Evolutionary conservation across 2,329 filamentous ascomycete genomes (phyloP).

Genomic region (Hymenoscyphus occultus): DNA sequence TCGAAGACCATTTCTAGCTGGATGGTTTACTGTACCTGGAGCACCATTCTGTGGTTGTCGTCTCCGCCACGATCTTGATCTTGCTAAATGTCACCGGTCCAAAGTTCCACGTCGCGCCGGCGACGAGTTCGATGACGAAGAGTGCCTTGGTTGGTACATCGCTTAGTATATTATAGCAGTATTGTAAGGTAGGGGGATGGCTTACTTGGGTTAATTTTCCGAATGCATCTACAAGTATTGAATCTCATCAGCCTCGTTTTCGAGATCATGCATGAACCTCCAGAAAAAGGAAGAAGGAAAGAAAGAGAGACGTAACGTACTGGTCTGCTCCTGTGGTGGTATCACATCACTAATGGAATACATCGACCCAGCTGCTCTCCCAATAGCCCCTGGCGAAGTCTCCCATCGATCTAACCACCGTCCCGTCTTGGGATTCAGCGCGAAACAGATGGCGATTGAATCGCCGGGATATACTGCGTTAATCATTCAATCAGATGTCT

Average conservation of each 20-base stretch:
- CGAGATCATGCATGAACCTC: too few relatives aligned
- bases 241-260: background rate
- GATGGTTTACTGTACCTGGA: background rate
- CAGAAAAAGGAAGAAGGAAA: too few relatives aligned
- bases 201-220: conserved; percentile 13
- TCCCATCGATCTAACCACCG: conserved; percentile 7
- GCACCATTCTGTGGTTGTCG: conserved; percentile 8
- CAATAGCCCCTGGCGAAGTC: conserved; percentile 1
- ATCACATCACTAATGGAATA: conserved; percentile 7
- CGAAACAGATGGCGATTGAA: conserved; percentile 11
- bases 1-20: too few relatives aligned
- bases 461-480: conserved; percentile 9
- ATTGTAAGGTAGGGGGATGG: background rate
- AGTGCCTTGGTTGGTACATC: conserved; percentile 2
- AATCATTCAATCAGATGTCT: background rate
- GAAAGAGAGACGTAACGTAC: background rate
- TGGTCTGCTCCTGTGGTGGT: background rate
- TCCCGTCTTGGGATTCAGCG: conserved; percentile 6
- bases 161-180: too few relatives aligned
- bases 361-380: conserved; percentile 6
- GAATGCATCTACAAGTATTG: background rate
- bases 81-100: conserved; percentile 7
- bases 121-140: conserved; percentile 10
- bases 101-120: conserved; percentile 13
- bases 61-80: conserved; percentile 12